A percentile compares a stretch with the other conserved stretches of the same genome.
Conservation (phyloP, 805 yeast species). For the Lachancea quebecensis region DNA sequence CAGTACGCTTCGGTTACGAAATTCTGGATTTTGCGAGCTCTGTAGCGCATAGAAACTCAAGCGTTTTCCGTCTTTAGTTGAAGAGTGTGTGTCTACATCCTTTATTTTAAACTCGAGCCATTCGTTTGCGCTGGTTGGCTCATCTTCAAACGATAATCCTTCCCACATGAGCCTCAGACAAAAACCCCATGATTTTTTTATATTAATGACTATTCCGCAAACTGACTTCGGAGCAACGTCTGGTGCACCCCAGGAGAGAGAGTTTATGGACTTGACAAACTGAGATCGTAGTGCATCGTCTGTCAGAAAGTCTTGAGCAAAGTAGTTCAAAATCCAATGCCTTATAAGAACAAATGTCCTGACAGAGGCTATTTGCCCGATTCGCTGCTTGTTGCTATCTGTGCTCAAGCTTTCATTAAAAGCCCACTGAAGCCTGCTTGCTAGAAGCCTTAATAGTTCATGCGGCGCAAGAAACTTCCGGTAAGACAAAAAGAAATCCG, state of each 20-base stretch:
- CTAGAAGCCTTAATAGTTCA: conserved; percentile 52
- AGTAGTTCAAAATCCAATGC: conserved; percentile 87
- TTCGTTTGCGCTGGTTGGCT: conserved; percentile 10
- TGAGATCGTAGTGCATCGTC: conserved; percentile 41
- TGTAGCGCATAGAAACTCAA: conserved; percentile 28
- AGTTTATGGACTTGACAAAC: conserved; percentile 38
- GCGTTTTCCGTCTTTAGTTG: conserved; percentile 17
- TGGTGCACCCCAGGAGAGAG: background rate
- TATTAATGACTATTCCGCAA: conserved; percentile 36
- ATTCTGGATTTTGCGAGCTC: conserved; percentile 26
- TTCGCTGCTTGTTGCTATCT: conserved; percentile 30
- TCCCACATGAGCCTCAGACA: conserved; percentile 25
- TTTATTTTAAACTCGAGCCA: conserved; percentile 22
- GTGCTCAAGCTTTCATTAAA: conserved; percentile 30
- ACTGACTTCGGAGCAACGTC: conserved; percentile 21
- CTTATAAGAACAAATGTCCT: conserved; percentile 82
- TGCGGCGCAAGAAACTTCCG: conserved; percentile 59
- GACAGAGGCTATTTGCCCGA: conserved; percentile 62
- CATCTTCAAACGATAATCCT: conserved; percentile 18
- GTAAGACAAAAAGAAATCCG: conserved; percentile 83
- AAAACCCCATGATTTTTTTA: conserved; percentile 45
- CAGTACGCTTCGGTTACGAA: conserved; percentile 28
- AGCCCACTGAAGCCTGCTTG: conserved; percentile 70
- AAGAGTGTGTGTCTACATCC: conserved; percentile 18
- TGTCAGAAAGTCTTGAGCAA: conserved; percentile 71